Conservation (phyloP, 257 asterid genomes). For the Cinchona pubescens region DNA sequence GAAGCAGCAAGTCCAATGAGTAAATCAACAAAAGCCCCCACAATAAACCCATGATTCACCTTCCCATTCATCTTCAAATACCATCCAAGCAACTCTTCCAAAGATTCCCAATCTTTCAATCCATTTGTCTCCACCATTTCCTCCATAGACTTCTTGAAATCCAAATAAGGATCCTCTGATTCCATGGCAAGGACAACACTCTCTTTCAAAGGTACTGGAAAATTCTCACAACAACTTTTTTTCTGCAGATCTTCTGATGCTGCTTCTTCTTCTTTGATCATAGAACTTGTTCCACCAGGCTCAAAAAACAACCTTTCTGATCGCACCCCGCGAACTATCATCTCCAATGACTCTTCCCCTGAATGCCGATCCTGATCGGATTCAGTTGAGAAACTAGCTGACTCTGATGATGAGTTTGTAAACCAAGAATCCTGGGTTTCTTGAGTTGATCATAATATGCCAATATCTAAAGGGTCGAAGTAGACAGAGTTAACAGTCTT, state of each 20-base stretch:
- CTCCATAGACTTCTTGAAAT: conserved; percentile 80
- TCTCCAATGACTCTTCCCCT: conserved; percentile 37
- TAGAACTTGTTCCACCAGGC: conserved; percentile 53
- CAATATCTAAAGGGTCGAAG: conserved; percentile 47
- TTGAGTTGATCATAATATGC: too few relatives aligned
- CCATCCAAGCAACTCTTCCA: conserved; percentile 80
- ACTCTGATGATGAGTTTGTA: conserved; percentile 58
- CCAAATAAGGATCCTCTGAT: conserved; percentile 72
- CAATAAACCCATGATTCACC: conserved; percentile 58
- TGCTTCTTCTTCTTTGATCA: conserved; percentile 18
- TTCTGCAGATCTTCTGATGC: conserved; percentile 8
- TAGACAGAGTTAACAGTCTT: conserved; percentile 69
- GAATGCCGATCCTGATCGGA: conserved; percentile 25
- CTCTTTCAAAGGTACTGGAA: conserved; percentile 45
- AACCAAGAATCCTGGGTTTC: conserved; percentile 63
- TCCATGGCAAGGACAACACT: conserved; percentile 71
- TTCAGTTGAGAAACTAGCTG: conserved; percentile 43
- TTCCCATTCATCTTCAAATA: conserved; percentile 71
- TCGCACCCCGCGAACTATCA: conserved; percentile 47
- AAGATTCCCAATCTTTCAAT: conserved; percentile 66
- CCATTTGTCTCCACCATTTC: conserved; percentile 89
- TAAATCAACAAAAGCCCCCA: conserved; percentile 79
- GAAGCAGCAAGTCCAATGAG: conserved; percentile 42
- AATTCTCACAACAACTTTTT: background rate
- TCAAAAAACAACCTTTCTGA: conserved; percentile 72